A percentile compares a stretch with the other conserved stretches of the same genome.
These are phyloP conservation scores for Herpetomonas samuelpessoai DNA, from an alignment of 208 protist species.

Conservation along the genomic window DNA sequence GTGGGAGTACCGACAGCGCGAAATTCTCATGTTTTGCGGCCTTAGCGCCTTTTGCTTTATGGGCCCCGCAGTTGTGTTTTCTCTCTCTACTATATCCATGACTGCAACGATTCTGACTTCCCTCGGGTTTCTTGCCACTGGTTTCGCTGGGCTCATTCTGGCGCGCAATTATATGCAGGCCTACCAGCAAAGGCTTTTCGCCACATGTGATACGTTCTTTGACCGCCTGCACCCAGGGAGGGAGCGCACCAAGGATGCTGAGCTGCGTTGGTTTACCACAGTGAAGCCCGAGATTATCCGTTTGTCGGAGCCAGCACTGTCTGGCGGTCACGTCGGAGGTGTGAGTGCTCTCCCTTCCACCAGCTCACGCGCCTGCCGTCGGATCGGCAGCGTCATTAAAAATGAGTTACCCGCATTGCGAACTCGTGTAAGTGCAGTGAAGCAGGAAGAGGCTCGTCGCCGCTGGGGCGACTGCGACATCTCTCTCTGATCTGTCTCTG, in stretches of 20 bases:
- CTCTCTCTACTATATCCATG: conserved; percentile 22
- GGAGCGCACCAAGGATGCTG: conserved; percentile 41
- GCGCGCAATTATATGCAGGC: conserved; percentile 18
- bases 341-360: conserved; percentile 39
- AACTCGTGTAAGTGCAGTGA: conserved; percentile 13
- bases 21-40: conserved; percentile 16
- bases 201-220: conserved; percentile 33
- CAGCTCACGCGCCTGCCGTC: conserved; percentile 25
- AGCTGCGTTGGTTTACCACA: conserved; percentile 47
- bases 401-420: conserved; percentile 49
- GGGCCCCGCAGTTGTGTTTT: conserved; percentile 12
- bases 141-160: conserved; percentile 10
- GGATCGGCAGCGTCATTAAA: conserved; percentile 27
- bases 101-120: conserved; percentile 14
- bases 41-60: conserved; percentile 15
- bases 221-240: conserved; percentile 37
- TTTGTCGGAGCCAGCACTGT: conserved; percentile 11
- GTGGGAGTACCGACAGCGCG: conserved; percentile 32
- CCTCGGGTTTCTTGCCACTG: conserved; percentile 13
- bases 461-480: conserved; percentile 7
- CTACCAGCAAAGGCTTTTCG: conserved; percentile 24
- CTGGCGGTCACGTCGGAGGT: conserved; percentile 16
- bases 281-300: conserved; percentile 56
- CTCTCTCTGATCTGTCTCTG: too few relatives aligned
- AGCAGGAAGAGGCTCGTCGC: background rate